Conservation (phyloP, 225 moss, liverwort and hornwort species). For the Anthoceros angustus region DNA sequence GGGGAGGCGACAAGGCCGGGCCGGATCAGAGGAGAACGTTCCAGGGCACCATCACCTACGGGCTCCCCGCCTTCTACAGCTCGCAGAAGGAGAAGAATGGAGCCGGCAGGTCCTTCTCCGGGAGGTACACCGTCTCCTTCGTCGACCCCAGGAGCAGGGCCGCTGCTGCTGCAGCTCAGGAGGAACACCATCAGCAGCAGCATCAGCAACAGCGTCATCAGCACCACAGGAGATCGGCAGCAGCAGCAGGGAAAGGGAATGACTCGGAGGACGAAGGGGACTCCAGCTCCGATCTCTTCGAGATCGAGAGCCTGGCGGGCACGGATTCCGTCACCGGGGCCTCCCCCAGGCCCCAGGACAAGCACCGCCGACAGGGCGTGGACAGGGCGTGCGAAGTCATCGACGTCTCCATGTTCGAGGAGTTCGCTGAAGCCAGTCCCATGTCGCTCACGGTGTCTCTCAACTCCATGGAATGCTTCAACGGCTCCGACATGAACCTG, state of each 20-base stretch:
- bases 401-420: background rate
- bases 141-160: background rate
- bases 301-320: background rate
- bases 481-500: background rate
- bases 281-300: constrained; percentile 4
- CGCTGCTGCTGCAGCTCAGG: background rate
- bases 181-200: too few relatives aligned
- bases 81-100: background rate
- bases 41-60: background rate
- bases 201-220: too few relatives aligned
- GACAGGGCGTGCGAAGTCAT: background rate
- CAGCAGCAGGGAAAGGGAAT: too few relatives aligned
- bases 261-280: background rate
- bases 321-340: background rate
- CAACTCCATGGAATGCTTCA: background rate
- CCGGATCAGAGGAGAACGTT: background rate
- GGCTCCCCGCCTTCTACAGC: background rate
- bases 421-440: background rate
- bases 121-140: background rate
- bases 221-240: too few relatives aligned
- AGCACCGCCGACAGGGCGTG: background rate
- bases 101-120: background rate
- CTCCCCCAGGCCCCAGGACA: background rate
- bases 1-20: background rate
- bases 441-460: background rate